Base-by-base conservation (phyloP, 2,329 filamentous ascomycete species). In the Cladosporium sp. region DNA sequence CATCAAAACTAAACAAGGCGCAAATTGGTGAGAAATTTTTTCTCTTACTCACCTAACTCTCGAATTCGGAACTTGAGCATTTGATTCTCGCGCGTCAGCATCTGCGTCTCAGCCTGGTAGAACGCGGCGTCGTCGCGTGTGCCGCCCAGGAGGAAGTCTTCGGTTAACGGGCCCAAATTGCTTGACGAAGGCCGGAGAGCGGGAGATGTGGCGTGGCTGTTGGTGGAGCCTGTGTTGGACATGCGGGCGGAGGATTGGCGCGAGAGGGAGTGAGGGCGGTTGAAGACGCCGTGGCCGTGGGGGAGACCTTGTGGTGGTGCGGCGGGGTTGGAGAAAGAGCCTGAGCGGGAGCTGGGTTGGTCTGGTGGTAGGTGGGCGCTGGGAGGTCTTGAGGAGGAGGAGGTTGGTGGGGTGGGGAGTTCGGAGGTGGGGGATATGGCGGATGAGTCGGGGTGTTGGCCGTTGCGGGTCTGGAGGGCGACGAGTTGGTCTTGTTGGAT, bases 91-190 rank as follows among this genome's bases (percentile, higher is more conserved):
- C 87, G 76, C 18, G 83, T 78, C 59, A 92, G 69, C 70, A 82
- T 89, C 68, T 88, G 85, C 1, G 86, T 88, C 69, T 92, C 87
- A 4, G 86, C 86, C 65, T 90, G 86, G 61, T 91, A 91, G 65
- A 89, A 90, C 1, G 84, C 83, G 55, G 78, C 83, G 64, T 91
- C 86, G 60, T 90, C 86, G 15, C 86, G 46, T 2, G 67, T 79
- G n/a, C 78, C 79, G 32, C 32, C 32, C 1, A 85, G 73, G 41
- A 78, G 68, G 71, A 77, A 81, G 45, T 88, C 83, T 29, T 76
- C 78, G 4, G 57, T 60, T 41, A 59, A 35, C 2, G 59, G 59
- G 12, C 63, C 60, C 3, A 64, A 78, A 5, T 7, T 16, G 74
- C 60, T 79, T 67, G 61, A 85, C 59, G 64, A 76, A 66, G 58